A percentile compares a stretch with the other conserved stretches of the same genome.
phyloP scores from a whole-genome alignment of 164 flowering plant species.

The Berberis vulgaris region DNA sequence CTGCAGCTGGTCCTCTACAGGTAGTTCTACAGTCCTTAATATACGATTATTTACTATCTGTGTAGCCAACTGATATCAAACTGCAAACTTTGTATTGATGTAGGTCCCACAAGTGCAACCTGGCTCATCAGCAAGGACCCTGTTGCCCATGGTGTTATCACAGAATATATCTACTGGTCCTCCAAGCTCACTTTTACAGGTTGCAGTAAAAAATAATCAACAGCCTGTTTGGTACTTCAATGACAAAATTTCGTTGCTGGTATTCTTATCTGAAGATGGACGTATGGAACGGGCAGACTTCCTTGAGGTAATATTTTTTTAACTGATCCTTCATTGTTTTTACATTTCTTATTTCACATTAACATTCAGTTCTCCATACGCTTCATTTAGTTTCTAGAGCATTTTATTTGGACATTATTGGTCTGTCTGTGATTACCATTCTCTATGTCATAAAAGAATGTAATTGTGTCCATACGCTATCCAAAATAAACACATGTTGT shows the following conservation, averaged over 20 bases:
- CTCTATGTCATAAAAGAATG: too few relatives aligned
- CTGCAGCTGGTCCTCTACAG: slow-evolving; percentile 83
- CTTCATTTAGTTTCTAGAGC: too few relatives aligned
- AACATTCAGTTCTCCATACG: too few relatives aligned
- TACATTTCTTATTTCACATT: not conserved
- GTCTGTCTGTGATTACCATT: too few relatives aligned
- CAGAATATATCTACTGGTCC: slow-evolving; percentile 82
- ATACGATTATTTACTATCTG: not conserved
- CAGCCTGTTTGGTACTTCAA: slow-evolving; percentile 99
- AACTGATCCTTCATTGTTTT: not conserved
- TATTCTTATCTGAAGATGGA: slow-evolving; percentile 81
- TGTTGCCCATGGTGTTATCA: slow-evolving; percentile 82
- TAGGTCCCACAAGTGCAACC: slow-evolving; percentile 89
- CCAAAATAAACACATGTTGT: too few relatives aligned
- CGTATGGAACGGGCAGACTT: slow-evolving; percentile 84
- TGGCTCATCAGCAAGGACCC: slow-evolving; percentile 65
- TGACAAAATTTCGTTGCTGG: slow-evolving; percentile 58
- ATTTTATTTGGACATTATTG: too few relatives aligned
- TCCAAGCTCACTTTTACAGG: slow-evolving; percentile 80
- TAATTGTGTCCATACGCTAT: too few relatives aligned
- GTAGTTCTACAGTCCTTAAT: slow-evolving; percentile 22
- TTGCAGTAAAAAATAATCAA: slow-evolving; percentile 92
- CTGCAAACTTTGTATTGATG: not conserved
- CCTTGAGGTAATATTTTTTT: slow-evolving; percentile 58
- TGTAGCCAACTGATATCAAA: slow-evolving; percentile 1